A percentile compares a stretch with the other conserved stretches of the same genome.
Evolutionary conservation across 768 basidiomycete species (phyloP).

Genomic region (Boletus speciosus): DNA sequence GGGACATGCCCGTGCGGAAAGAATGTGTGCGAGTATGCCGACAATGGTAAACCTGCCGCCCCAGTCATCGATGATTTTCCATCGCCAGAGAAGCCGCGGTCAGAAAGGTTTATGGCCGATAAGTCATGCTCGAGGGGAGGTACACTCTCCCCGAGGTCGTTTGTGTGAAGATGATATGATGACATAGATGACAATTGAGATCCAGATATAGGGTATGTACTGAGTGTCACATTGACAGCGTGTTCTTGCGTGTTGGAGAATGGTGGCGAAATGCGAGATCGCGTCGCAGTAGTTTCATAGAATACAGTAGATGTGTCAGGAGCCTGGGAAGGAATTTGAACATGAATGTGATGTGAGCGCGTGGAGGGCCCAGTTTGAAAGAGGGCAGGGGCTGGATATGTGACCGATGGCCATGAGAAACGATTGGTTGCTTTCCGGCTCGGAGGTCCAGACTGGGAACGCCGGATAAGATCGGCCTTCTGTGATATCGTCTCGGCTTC

Average conservation of each 20-base stretch:
- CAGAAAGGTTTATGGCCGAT: constrained; percentile 21
- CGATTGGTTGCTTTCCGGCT: constrained; percentile 35
- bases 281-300: constrained; percentile 55
- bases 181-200: constrained; percentile 34
- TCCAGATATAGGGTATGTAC: constrained; percentile 30
- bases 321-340: constrained; percentile 28
- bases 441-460: constrained; percentile 44
- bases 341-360: constrained; percentile 31
- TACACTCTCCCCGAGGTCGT: constrained; percentile 9
- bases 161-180: constrained; percentile 27
- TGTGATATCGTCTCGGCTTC: constrained; percentile 23
- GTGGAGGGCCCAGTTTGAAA: constrained; percentile 40
- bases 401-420: constrained; percentile 39
- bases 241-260: constrained; percentile 18
- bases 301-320: constrained; percentile 58
- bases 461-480: constrained; percentile 39
- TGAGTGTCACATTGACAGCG: constrained; percentile 21
- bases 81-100: constrained; percentile 8
- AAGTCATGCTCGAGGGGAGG: constrained; percentile 21
- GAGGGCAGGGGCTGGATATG: constrained; percentile 46
- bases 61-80: constrained; percentile 2
- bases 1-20: constrained; percentile 47
- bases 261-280: constrained; percentile 23
- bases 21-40: constrained; percentile 16
- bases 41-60: constrained; percentile 8